phyloP scores from a whole-genome alignment of 345 rosid species.

The Lepidium sativum region DNA sequence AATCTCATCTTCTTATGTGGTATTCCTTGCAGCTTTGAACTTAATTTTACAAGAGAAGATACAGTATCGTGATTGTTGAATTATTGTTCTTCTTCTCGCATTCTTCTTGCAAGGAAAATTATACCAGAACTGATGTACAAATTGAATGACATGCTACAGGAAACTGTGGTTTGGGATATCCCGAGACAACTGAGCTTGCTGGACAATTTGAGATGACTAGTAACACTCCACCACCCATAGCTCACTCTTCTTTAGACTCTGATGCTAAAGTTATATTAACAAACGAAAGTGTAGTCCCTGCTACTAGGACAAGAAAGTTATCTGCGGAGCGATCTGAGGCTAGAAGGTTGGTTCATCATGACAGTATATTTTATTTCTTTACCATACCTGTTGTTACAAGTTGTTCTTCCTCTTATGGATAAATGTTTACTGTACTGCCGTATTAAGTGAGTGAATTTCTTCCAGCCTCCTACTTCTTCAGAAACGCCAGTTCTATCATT shows the following conservation, averaged over 20 bases:
- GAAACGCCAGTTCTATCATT: conserved; percentile 87
- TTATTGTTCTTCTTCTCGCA: conserved; percentile 3
- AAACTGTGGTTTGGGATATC: conserved; percentile 35
- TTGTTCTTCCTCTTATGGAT: not conserved
- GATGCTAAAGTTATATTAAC: conserved; percentile 43
- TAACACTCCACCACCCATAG: conserved; percentile 44
- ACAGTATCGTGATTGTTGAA: not conserved
- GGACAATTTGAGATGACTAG: conserved; percentile 42
- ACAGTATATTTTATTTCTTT: not conserved
- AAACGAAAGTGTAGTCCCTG: conserved; percentile 44
- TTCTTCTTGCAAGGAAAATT: too few relatives aligned
- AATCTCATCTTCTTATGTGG: not conserved
- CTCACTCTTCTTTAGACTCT: conserved; percentile 49
- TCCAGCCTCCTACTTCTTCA: conserved; percentile 69
- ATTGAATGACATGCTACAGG: conserved; percentile 41
- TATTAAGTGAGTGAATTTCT: conserved; percentile 1
- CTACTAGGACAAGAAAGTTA: conserved; percentile 57
- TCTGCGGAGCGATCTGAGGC: conserved; percentile 66
- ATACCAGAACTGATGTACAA: conserved; percentile 33
- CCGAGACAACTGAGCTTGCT: too few relatives aligned
- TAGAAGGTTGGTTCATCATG: conserved; percentile 43
- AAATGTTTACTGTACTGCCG: not conserved
- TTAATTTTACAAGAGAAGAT: not conserved
- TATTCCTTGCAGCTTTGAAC: not conserved
- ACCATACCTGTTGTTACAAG: not conserved